Evolutionary conservation across 495 filamentous ascomycete species (phyloP), one percentile per base, ranked within the genome.

Genomic region (Penicillium crystallinum): DNA sequence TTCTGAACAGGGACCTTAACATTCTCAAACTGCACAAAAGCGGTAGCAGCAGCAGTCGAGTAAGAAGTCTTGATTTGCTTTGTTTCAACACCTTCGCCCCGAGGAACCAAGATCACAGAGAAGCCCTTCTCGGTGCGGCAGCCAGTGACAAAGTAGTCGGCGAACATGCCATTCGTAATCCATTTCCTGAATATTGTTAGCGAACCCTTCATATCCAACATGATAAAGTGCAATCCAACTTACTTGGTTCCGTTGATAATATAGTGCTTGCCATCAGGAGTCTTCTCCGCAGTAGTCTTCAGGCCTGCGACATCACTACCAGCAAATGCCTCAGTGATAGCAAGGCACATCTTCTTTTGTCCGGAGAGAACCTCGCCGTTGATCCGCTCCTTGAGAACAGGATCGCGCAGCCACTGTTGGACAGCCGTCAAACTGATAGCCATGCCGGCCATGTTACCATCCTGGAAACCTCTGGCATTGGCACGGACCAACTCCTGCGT

Each of bases 321-420:
- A 22, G 89, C 90, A 67, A 95, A 95, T 9, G 90, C 89, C 67
- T 95, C 90, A 6, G 89, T 92, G 64, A 95, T 89, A 42, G 89
- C 89, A 4, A 95, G 75, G 66, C 81, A 90, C 71, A 92, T 89
- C 75, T 89, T 89, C 79, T 92, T 95, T 77, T 85, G 80, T 25
- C 88, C 89, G 18, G 78, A 81, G 56, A 95, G 77, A 31, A 89
- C 83, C 60, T 95, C 89, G 31, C 81, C 74, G 17, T 78, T 80
- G 37, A 93, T 73, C 25, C 76, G 74, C 59, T 86, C 75, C 63
- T 84, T 84, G 48, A 90, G 78, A 46, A 71, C 68, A 33, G 79
- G 74, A 63, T 93, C 77, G 44, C 77, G 82, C 61, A 86, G 79
- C 78, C 84, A 93, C 72, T 91, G 85, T 71, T 88, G 79, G 17